A percentile compares a stretch with the other conserved stretches of the same genome.
Conservation (phyloP, 148 eudicot genomes). For the Chenopodium quinoa region DNA sequence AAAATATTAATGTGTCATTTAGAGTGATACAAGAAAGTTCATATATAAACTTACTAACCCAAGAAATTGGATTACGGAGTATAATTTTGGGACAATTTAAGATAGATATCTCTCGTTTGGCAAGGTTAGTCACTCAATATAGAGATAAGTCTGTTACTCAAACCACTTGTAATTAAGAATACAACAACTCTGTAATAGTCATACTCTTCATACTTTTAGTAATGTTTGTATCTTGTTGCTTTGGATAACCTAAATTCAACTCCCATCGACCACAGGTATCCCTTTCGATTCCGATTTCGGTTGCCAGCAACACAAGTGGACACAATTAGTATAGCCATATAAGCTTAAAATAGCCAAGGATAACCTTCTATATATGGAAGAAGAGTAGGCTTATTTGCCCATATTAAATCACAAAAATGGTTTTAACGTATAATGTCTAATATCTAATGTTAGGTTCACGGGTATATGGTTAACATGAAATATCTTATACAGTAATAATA, state of each 20-base stretch:
- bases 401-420: not conserved
- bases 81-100: too few species aligned
- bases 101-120: too few species aligned
- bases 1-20: too few species aligned
- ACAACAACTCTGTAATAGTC: too few species aligned
- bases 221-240: not conserved
- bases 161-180: not conserved
- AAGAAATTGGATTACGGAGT: too few species aligned
- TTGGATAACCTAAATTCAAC: not conserved
- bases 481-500: not conserved
- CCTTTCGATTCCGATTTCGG: not conserved
- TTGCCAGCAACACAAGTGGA: not conserved
- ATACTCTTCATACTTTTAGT: not conserved
- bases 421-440: too few species aligned
- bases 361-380: not conserved
- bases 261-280: not conserved
- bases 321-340: not conserved
- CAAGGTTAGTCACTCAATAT: too few species aligned
- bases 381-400: not conserved
- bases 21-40: too few species aligned
- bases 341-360: not conserved
- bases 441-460: not conserved
- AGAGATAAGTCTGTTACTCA: too few species aligned
- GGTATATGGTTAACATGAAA: not conserved
- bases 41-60: too few species aligned